These are phyloP conservation scores for Malassezia restricta DNA, from an alignment of 1,284 basidiomycete genomes.

Conservation along the genomic window DNA sequence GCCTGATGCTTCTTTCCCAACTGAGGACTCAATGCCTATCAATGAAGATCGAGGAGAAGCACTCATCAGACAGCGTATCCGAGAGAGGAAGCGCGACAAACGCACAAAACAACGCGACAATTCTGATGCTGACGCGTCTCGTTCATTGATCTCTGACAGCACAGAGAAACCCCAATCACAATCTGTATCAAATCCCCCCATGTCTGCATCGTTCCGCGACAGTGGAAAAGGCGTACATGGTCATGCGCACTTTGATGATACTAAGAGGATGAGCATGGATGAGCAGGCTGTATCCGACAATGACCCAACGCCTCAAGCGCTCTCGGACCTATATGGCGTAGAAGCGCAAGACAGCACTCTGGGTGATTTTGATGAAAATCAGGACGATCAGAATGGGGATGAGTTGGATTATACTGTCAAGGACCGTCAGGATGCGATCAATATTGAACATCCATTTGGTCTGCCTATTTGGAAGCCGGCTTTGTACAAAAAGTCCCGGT, in stretches of 20 bases:
- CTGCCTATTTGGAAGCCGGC: conserved; percentile 99
- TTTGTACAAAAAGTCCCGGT: conserved; percentile 92
- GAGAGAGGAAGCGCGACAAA: conserved; percentile 48
- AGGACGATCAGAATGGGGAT: conserved; percentile 18
- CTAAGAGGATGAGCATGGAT: no score
- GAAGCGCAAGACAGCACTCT: neutral
- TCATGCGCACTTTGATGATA: no score
- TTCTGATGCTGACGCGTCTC: conserved; percentile 18
- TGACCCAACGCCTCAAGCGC: neutral
- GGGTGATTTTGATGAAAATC: conserved; percentile 11
- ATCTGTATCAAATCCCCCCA: neutral
- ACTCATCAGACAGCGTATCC: conserved; percentile 51
- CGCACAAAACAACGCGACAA: conserved; percentile 42
- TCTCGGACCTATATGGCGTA: neutral
- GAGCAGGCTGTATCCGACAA: neutral
- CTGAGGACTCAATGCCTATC: no score
- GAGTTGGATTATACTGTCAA: conserved; percentile 82
- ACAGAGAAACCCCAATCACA: neutral
- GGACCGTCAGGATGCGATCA: conserved; percentile 89
- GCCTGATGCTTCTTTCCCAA: no score
- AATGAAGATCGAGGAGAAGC: conserved; percentile 51
- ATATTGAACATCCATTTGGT: conserved; percentile 98
- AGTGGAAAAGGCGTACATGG: neutral
- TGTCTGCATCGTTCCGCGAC: neutral
- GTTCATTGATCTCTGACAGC: conserved; percentile 1